Conservation (phyloP, 208 protist species). For the Trypanosoma lewisi region DNA sequence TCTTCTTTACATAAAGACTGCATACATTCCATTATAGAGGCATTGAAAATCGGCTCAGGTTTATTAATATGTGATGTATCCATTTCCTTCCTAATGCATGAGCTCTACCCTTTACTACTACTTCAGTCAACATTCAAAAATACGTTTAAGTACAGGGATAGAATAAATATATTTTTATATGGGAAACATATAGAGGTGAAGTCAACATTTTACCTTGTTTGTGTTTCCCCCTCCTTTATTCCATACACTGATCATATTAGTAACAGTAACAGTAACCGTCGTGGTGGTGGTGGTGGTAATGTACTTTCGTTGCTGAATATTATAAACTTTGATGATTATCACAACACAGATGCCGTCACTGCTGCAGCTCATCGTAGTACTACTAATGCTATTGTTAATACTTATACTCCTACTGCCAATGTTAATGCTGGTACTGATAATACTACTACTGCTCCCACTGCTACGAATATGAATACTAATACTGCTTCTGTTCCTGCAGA, state of each 20-base stretch:
- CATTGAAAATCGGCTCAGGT: conserved; percentile 52
- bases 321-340: conserved; percentile 22
- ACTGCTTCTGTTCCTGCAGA: no score
- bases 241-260: no score
- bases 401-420: no score
- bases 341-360: conserved; percentile 1
- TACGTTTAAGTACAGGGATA: not conserved
- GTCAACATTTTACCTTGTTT: conserved; percentile 58
- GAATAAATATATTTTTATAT: conserved; percentile 21
- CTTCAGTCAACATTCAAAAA: conserved; percentile 22
- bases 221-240: conserved; percentile 36
- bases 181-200: conserved; percentile 49
- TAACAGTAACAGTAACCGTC: no score
- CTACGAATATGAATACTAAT: no score
- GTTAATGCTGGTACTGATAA: no score
- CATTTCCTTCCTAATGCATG: conserved; percentile 19
- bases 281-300: no score
- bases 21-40: conserved; percentile 41
- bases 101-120: conserved; percentile 29
- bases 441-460: no score
- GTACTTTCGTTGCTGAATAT: no score
- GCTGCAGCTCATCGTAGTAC: no score
- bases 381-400: no score
- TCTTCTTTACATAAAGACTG: conserved; percentile 44
- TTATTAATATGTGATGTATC: conserved; percentile 73